Base-by-base conservation (phyloP, 2,329 filamentous ascomycete species). In the Talaromyces amestolkiae region DNA sequence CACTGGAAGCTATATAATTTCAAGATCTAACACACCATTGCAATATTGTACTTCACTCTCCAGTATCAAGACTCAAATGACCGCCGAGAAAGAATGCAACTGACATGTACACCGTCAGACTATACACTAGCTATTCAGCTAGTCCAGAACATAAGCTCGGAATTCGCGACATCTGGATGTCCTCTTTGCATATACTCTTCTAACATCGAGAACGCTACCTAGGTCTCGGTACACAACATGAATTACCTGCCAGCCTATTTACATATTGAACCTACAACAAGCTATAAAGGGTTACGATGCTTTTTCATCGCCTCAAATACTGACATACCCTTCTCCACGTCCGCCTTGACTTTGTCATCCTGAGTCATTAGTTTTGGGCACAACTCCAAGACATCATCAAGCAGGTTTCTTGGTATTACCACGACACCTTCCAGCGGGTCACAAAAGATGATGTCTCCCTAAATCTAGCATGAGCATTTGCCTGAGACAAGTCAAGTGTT, bases 401-500 rank as follows among this genome's bases (percentile, higher is more conserved):
- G 74, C 70, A 86, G 85, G 39, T 82, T 83, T 58, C 80, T 78
- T 1, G 90, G 90, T 65, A 93, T 89, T 33, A 86, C 82, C 13
- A 91, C 89, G 1, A 90, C 85, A 0, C 89, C 90, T 68, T 91
- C 90, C n/a, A 80, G 78, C 4, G 86, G 83, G 73, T 93, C 91
- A 64, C 86, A 85, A 76, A 91, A 88, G 54, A 91, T 81, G 43
- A 92, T 82, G 75, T 93, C 91, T 8, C 89, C 88, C 79, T 74
- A 17, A 37, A 58, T 47, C 45, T 60, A 51, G 19, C 15, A 37
- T 54, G 6, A 35, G 37, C 27, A 43, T 59, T 63, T 41, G 3
- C 9, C 9, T 7, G 13, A 19, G 10, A 24, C 11, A 15, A 47
- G 15, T n/a, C n/a, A 31, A 17, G 31, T 31, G 10, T n/a, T 35